A percentile compares a stretch with the other conserved stretches of the same genome.
phyloP scores from a whole-genome alignment of 2,329 filamentous ascomycete species.

The Alternaria sp. region DNA sequence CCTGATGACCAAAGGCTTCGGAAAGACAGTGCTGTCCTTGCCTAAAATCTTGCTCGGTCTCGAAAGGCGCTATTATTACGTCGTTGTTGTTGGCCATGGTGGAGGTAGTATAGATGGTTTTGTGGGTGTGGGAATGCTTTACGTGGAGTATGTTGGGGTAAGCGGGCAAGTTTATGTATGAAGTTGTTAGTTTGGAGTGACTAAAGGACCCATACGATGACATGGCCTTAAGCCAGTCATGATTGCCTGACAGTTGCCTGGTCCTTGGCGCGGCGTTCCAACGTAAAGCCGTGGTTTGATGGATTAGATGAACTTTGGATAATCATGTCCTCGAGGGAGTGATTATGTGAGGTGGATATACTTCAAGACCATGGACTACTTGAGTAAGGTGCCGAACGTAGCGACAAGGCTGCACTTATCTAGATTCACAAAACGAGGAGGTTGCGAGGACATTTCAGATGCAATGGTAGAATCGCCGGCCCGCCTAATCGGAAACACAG shows the following conservation, averaged over 20 bases:
- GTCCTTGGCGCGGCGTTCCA: slow-evolving; percentile 1
- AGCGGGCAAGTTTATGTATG: neutral
- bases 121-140: neutral
- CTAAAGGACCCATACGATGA: slow-evolving; percentile 5
- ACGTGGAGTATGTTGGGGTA: neutral
- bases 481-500: too few species aligned
- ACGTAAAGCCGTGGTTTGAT: neutral
- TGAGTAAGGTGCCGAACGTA: neutral
- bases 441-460: neutral
- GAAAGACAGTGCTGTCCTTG: slow-evolving; percentile 45
- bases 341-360: too few species aligned
- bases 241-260: neutral
- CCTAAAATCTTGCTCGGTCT: slow-evolving; percentile 34
- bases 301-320: neutral
- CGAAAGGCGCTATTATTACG: slow-evolving; percentile 26
- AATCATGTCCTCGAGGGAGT: too few species aligned
- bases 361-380: too few species aligned
- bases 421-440: neutral
- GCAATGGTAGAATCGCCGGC: neutral
- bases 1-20: slow-evolving; percentile 61
- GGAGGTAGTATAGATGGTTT: neutral
- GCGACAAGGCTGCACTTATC: neutral
- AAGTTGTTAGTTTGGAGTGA: neutral
- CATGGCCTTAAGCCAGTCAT: neutral
- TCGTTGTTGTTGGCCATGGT: slow-evolving; percentile 24